A percentile compares a stretch with the other conserved stretches of the same genome.
These are phyloP conservation scores for Schizophyllum amplum DNA, from an alignment of 1,284 basidiomycete genomes.

Conservation along the genomic window DNA sequence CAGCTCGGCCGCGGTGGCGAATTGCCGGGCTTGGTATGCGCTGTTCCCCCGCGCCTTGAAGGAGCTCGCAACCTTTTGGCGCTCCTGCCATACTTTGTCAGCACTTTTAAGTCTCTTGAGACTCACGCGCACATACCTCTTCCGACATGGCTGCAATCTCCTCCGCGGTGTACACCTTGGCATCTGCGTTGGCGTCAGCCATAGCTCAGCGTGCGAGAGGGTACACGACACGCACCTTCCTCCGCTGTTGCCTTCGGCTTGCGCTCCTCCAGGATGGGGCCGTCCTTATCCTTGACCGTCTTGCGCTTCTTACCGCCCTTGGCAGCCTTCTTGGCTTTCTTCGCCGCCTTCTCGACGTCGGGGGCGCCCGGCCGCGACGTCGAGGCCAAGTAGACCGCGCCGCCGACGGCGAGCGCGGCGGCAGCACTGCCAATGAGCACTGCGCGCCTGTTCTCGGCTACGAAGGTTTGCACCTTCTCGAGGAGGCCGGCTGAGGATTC, in stretches of 20 bases:
- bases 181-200: background rate
- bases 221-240: constrained; percentile 12
- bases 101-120: background rate
- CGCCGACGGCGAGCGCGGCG: constrained; percentile 67
- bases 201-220: background rate
- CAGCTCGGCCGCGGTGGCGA: constrained; percentile 67
- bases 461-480: constrained; percentile 62
- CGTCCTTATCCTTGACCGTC: constrained; percentile 32
- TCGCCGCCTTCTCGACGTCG: constrained; percentile 42
- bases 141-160: constrained; percentile 49
- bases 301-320: constrained; percentile 58
- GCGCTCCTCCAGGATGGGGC: constrained; percentile 30
- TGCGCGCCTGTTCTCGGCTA: constrained; percentile 68
- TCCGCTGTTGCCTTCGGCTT: constrained; percentile 12
- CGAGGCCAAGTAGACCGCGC: constrained; percentile 70
- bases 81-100: constrained; percentile 42
- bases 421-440: constrained; percentile 63
- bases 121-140: constrained; percentile 34
- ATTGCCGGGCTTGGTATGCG: constrained; percentile 79
- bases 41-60: constrained; percentile 90
- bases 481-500: constrained; percentile 21
- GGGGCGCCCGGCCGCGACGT: constrained; percentile 30
- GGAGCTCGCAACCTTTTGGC: constrained; percentile 64
- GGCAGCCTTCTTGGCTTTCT: constrained; percentile 45
- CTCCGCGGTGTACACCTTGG: constrained; percentile 27